Evolutionary conservation across 225 moss, liverwort and hornwort species (phyloP), one percentile per base, ranked within the genome.

Genomic region (Rhytidiadelphus loreus): DNA sequence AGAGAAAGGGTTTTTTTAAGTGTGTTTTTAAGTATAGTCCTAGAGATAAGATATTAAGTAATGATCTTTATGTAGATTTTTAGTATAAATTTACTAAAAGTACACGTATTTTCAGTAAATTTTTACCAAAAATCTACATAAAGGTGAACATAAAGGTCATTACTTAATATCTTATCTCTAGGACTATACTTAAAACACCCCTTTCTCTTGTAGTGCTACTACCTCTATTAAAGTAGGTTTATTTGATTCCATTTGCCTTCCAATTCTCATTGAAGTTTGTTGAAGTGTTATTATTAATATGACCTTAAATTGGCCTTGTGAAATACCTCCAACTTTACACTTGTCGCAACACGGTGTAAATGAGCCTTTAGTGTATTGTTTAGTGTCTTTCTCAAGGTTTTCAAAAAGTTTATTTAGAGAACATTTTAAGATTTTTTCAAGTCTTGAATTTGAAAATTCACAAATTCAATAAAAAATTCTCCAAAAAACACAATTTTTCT

Each of bases 311-410:
- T 1, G 0, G 5, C 35, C 35, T 76, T 13, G 8, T 35, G 0
- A 5, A 53, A 53, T 35, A 12, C 23, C 14, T 76, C 14, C 8
- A 76, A 76, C 12, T 52, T 76, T 21, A 35, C 1, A 33, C 13
- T 2, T 33, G 3, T 0, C 33, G 2, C 2, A 52, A 35, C 0
- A 23, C 35, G 13, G 21, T 32, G 2, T 74, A 75, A 32, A 74
- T 30, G 7, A 44, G 10, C 28, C 44, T 70, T 24, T 5, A 44
- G 1, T 9, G 2, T 6, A 73, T 46, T 2, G 2, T 50, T 50
- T 52, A 13, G 8, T 35, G 12, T 76, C 21, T 52, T 52, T 76
- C 7, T 35, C 0, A 0, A 52, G 3, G 5, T 52, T 8, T 12
- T 53, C 8, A 20, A 20, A 52, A 33, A 33, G 0, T 30, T 76